A percentile compares a stretch with the other conserved stretches of the same genome.
Evolutionary conservation across 2,329 filamentous ascomycete genomes (phyloP).

Genomic region (Scedosporium boydii): DNA sequence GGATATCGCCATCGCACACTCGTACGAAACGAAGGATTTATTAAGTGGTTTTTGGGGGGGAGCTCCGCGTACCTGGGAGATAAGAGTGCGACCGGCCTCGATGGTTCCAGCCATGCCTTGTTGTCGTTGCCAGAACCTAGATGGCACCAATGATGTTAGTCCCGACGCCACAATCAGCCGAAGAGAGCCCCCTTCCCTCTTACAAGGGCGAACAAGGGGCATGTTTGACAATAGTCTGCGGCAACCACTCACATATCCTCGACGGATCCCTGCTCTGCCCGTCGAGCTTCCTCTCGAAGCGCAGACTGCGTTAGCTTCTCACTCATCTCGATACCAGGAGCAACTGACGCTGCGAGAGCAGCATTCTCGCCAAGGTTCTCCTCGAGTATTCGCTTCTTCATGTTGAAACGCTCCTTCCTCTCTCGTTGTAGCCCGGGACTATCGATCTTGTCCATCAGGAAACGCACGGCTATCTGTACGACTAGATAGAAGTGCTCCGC

Average conservation of each 20-base stretch:
- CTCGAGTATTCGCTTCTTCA: constrained; percentile 71
- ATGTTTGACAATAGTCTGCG: not conserved
- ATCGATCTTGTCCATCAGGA: constrained; percentile 70
- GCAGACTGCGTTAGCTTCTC: constrained; percentile 56
- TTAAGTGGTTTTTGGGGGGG: not conserved
- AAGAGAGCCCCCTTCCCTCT: not conserved
- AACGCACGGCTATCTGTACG: constrained; percentile 61
- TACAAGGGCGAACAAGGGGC: not conserved
- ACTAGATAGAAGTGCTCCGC: constrained; percentile 86
- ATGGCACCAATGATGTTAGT: constrained; percentile 12
- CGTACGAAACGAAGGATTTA: constrained; percentile 5
- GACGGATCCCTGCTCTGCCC: constrained; percentile 32
- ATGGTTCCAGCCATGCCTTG: constrained; percentile 48
- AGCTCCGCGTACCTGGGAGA: constrained; percentile 30
- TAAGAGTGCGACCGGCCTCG: constrained; percentile 43
- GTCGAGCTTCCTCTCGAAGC: constrained; percentile 54
- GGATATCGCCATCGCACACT: too few relatives aligned
- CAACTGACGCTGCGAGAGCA: constrained; percentile 35
- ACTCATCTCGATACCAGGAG: constrained; percentile 36
- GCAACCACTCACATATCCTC: constrained; percentile 36
- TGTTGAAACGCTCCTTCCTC: constrained; percentile 66
- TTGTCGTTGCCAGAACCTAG: constrained; percentile 54
- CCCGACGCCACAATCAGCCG: not conserved
- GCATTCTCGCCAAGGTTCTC: constrained; percentile 56
- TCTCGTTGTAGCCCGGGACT: constrained; percentile 81